A percentile compares a stretch with the other conserved stretches of the same genome.
Evolutionary conservation across 495 filamentous ascomycete species (phyloP).

Genomic region (Aspergillus nidulans): DNA sequence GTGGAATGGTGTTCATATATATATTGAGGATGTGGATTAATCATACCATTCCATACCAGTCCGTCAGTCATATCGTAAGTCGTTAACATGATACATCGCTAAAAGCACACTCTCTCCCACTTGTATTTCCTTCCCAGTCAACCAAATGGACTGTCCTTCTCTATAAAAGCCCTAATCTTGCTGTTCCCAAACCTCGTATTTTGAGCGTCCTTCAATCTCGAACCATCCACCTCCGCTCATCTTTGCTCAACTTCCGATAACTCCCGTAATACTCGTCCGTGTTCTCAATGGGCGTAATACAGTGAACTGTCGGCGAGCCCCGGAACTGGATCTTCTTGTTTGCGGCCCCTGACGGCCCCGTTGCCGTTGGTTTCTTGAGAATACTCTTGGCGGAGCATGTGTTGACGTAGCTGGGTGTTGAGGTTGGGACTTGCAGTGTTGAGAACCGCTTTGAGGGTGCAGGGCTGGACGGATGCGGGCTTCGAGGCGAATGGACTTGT

Average conservation of each 20-base stretch:
- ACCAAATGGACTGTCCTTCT: background rate
- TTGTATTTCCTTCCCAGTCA: background rate
- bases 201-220: conserved; percentile 25
- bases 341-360: conserved; percentile 1
- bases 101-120: background rate
- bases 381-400: conserved; percentile 48
- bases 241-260: conserved; percentile 46
- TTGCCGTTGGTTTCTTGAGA: conserved; percentile 39
- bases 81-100: background rate
- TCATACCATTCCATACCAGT: too few species aligned
- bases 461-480: conserved; percentile 41
- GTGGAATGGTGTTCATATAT: too few species aligned
- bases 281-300: conserved; percentile 49
- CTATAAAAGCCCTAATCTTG: too few species aligned
- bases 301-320: conserved; percentile 45
- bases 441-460: conserved; percentile 40
- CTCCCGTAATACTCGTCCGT: conserved; percentile 51
- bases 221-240: conserved; percentile 47
- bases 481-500: conserved; percentile 28
- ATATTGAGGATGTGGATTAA: too few species aligned
- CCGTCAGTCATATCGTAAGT: background rate
- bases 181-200: background rate
- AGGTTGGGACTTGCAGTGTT: conserved; percentile 37
- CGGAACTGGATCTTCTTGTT: conserved; percentile 42
- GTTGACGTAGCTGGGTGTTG: conserved; percentile 42